Conservation (phyloP, 352 stramenopile species). For the Pythium chondricola region DNA sequence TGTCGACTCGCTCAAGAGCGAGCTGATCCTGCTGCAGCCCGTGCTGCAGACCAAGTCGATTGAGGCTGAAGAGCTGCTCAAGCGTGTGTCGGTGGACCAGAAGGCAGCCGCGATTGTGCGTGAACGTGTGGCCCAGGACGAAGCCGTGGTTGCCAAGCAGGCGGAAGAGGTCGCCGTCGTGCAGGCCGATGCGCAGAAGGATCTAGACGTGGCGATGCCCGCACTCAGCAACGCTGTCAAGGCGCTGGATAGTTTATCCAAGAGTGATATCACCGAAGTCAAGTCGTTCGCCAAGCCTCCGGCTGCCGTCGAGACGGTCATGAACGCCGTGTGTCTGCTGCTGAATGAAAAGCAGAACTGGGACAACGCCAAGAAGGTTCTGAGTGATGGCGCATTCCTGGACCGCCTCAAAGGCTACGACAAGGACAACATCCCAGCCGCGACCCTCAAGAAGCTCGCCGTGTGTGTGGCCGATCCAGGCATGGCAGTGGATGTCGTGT, state of each 20-base stretch:
- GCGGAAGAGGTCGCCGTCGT: conserved; percentile 86
- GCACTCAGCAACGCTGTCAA: conserved; percentile 88
- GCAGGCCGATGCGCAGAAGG: conserved; percentile 90
- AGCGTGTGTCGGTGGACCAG: conserved; percentile 90
- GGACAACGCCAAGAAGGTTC: conserved; percentile 90
- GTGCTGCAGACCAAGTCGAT: conserved; percentile 86
- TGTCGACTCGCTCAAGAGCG: conserved; percentile 89
- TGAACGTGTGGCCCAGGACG: conserved; percentile 85
- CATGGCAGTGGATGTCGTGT: conserved; percentile 89
- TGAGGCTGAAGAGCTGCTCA: conserved; percentile 89
- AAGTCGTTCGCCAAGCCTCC: conserved; percentile 94
- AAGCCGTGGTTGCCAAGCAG: conserved; percentile 89
- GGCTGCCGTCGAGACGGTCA: conserved; percentile 88
- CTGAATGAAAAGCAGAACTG: conserved; percentile 91
- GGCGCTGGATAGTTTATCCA: conserved; percentile 85
- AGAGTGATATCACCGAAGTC: conserved; percentile 92
- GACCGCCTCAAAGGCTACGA: conserved; percentile 90
- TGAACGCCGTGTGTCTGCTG: conserved; percentile 93
- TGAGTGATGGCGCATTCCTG: conserved; percentile 85
- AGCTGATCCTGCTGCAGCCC: conserved; percentile 90
- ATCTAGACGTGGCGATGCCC: conserved; percentile 91
- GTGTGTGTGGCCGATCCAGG: conserved; percentile 75
- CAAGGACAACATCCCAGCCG: conserved; percentile 92
- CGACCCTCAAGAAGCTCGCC: conserved; percentile 87
- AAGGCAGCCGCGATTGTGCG: conserved; percentile 87